Percentiles rank a stretch among this genome's conserved stretches.
These are phyloP conservation scores for Clarireedia homoeocarpa DNA, from an alignment of 2,329 filamentous ascomycete genomes.

Conservation along the genomic window DNA sequence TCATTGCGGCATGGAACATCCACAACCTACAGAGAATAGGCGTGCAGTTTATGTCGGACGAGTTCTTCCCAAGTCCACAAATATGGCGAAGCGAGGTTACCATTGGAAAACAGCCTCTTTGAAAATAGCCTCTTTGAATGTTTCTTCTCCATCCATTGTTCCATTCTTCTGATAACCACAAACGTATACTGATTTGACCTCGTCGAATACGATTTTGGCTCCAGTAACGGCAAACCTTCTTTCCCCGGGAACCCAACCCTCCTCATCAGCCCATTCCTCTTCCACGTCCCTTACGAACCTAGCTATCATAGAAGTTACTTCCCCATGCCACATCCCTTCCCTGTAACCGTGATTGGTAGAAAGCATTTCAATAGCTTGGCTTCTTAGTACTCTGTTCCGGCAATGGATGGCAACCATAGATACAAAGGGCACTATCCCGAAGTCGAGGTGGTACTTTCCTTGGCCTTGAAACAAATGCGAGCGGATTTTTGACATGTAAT, in stretches of 20 bases:
- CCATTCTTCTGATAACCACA: slow-evolving; percentile 7
- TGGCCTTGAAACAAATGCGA: background rate
- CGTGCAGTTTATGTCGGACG: too few relatives aligned
- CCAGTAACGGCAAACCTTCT: slow-evolving; percentile 2
- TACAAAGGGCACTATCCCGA: slow-evolving; percentile 11
- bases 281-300: slow-evolving; percentile 8
- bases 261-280: slow-evolving; percentile 10
- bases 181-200: background rate
- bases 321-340: slow-evolving; percentile 16
- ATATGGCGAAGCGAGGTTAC: too few relatives aligned
- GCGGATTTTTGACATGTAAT: slow-evolving; percentile 2
- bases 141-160: background rate
- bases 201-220: background rate
- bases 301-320: background rate
- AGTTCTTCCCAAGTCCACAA: too few relatives aligned
- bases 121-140: background rate
- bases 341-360: slow-evolving; percentile 4
- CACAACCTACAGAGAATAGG: too few relatives aligned
- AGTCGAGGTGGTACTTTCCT: slow-evolving; percentile 12
- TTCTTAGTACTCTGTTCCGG: slow-evolving; percentile 6
- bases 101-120: background rate
- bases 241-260: slow-evolving; percentile 3
- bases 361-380: slow-evolving; percentile 5
- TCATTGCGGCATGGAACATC: too few relatives aligned
- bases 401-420: slow-evolving; percentile 10